Evolutionary conservation across 441 rosid species (phyloP), one percentile per base, ranked within the genome.

Genomic region (Adansonia madagascariensis): DNA sequence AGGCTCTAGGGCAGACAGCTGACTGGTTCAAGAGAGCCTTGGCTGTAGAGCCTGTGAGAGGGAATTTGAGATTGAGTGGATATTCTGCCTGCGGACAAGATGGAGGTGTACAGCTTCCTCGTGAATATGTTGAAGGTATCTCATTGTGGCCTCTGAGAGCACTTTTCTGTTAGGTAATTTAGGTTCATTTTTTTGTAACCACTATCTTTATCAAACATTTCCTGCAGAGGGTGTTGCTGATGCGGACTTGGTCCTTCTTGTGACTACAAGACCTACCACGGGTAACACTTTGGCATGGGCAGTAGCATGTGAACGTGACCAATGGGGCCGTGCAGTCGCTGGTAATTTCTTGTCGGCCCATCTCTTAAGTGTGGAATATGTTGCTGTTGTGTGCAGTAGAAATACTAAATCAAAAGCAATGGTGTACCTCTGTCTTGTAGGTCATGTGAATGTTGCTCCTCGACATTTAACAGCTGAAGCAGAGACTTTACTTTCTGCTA

Each of bases 211-310:
- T 74, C 18, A n/a, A 9, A 60, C 71, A 81, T 31, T 82, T 63
- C 78, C 50, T 46, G 0, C 89, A 97, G 99, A 87, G 82, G 99
- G 98, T 80, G 93, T 97, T 67, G 88, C 92, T 77, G 85, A 89
- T 81, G 90, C 98, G 12, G 98, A 97, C 84, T 89, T 97, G 79
- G 98, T 97, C 77, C 94, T 97, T 35, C 81, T 94, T 86, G 99
- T 97, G 64, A 94, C 99, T 41, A 97, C 99, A 75, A 92, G 99
- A 83, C 99, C 99, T 74, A 97, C 99, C 80, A 97, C 99, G 6
- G 99, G 98, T 75, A 97, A 97, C 88, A 97, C 99, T 53, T 91
- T 97, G 79, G 98, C 99, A 62, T 97, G 99, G 99, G 98, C 98
- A n/a, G 99, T 97, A 78, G 99, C 98, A 74, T 97, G 99, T 75